These are phyloP conservation scores for Vickermania ingenoplastis DNA, from an alignment of 208 protist species.

Conservation along the genomic window DNA sequence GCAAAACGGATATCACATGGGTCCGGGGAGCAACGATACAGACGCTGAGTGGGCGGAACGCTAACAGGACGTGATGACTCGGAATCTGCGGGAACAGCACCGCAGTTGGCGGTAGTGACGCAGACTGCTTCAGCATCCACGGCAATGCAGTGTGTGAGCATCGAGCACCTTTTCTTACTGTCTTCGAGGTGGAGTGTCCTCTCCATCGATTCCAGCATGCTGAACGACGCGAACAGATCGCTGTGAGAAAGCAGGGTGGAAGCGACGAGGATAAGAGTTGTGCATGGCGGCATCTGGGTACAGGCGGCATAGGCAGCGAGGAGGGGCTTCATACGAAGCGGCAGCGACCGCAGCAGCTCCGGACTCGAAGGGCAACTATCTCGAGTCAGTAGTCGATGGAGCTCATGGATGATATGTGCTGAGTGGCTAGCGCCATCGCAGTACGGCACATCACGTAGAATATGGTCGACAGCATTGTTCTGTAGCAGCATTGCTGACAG, in stretches of 20 bases:
- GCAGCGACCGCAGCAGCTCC: background rate
- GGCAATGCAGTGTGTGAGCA: constrained; percentile 20
- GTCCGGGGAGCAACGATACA: constrained; percentile 31
- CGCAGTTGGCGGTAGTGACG: constrained; percentile 10
- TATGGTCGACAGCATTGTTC: too few relatives aligned
- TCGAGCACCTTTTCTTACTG: too few relatives aligned
- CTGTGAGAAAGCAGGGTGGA: constrained; percentile 11
- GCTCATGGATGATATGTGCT: too few relatives aligned
- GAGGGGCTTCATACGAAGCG: background rate
- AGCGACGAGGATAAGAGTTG: constrained; percentile 15
- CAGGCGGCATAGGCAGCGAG: background rate
- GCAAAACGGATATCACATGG: constrained; percentile 22
- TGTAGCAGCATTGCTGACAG: too few relatives aligned
- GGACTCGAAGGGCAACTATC: background rate
- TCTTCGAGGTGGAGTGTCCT: too few relatives aligned
- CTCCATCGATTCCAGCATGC: too few relatives aligned
- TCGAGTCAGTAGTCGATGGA: too few relatives aligned
- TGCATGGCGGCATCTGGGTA: background rate
- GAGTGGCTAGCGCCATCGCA: too few relatives aligned
- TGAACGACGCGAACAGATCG: constrained; percentile 14
- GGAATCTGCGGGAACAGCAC: background rate
- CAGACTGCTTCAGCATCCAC: constrained; percentile 16
- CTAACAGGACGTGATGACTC: too few relatives aligned
- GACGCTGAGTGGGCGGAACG: too few relatives aligned
- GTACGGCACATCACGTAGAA: too few relatives aligned